Conservation (phyloP, 1,284 basidiomycete species). For the Boletus mariae region DNA sequence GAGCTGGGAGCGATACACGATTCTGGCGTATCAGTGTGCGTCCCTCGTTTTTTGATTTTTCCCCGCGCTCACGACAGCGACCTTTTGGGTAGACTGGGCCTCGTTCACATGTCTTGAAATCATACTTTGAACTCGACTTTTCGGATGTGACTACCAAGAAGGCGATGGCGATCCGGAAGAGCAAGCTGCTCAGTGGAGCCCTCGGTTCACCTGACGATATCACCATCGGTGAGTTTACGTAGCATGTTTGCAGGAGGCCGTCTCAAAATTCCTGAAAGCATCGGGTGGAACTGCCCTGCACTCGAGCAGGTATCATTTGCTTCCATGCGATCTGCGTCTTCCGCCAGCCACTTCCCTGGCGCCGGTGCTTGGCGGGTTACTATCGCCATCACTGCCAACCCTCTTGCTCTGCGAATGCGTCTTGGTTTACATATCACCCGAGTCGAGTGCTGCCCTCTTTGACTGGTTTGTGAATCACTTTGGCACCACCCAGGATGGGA, state of each 20-base stretch:
- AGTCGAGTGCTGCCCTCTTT: slow-evolving; percentile 55
- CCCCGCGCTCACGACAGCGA: slow-evolving; percentile 18
- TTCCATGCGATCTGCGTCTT: slow-evolving; percentile 70
- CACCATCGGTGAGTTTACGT: slow-evolving; percentile 36
- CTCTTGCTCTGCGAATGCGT: slow-evolving; percentile 88
- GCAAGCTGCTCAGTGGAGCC: slow-evolving; percentile 51
- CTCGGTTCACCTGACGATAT: slow-evolving; percentile 50
- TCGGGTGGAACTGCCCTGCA: slow-evolving; percentile 68
- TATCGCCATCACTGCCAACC: slow-evolving; percentile 66
- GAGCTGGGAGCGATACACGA: slow-evolving; percentile 36
- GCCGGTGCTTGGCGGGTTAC: slow-evolving; percentile 38
- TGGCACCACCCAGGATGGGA: slow-evolving; percentile 2
- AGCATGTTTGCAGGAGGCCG: not conserved
- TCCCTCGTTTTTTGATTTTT: slow-evolving; percentile 14
- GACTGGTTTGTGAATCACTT: slow-evolving; percentile 70
- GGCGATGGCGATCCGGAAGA: slow-evolving; percentile 75
- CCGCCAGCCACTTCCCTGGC: slow-evolving; percentile 43
- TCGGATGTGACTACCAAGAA: slow-evolving; percentile 80
- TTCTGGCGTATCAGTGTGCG: slow-evolving; percentile 88
- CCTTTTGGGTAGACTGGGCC: slow-evolving; percentile 44
- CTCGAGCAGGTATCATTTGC: slow-evolving; percentile 62
- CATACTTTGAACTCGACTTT: slow-evolving; percentile 90
- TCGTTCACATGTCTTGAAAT: slow-evolving; percentile 42
- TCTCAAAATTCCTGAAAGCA: slow-evolving; percentile 34
- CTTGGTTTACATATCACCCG: slow-evolving; percentile 76